Evolutionary conservation across 1,284 basidiomycete genomes (phyloP).

Genomic region (Leccinum holopus): DNA sequence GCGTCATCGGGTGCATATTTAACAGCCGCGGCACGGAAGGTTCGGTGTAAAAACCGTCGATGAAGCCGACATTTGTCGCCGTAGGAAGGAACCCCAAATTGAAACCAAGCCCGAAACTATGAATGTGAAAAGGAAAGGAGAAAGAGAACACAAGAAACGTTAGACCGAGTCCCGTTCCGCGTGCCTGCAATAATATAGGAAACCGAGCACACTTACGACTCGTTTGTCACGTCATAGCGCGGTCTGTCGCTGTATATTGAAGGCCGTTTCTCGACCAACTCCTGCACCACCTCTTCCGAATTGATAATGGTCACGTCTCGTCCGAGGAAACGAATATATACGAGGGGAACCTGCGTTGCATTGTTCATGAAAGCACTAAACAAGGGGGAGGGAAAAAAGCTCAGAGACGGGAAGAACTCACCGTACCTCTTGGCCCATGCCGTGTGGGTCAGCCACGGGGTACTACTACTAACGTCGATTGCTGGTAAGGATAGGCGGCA

Average conservation of each 20-base stretch:
- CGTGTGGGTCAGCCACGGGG: constrained; percentile 12
- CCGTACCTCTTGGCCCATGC: constrained; percentile 8
- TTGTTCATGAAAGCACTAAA: background rate
- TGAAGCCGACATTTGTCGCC: constrained; percentile 1
- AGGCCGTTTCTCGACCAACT: constrained; percentile 26
- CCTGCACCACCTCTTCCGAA: constrained; percentile 19
- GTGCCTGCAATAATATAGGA: too few relatives aligned
- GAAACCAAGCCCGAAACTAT: constrained; percentile 5
- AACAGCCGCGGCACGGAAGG: background rate
- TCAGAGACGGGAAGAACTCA: background rate
- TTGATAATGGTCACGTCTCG: constrained; percentile 23
- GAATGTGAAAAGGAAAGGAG: background rate
- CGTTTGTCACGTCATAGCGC: constrained; percentile 3
- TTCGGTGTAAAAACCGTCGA: background rate
- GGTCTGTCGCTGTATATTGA: constrained; percentile 26
- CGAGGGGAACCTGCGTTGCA: background rate
- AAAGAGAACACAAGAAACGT: background rate
- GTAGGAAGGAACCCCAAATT: constrained; percentile 8
- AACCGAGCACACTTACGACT: constrained; percentile 4
- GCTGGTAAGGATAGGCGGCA: constrained; percentile 8
- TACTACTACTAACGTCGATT: background rate
- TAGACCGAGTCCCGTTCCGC: background rate
- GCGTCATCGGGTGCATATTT: too few relatives aligned
- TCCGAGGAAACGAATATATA: constrained; percentile 11
- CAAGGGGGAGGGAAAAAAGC: background rate